Base-by-base conservation (phyloP, 768 basidiomycete species). In the Phylloporus sp. region DNA sequence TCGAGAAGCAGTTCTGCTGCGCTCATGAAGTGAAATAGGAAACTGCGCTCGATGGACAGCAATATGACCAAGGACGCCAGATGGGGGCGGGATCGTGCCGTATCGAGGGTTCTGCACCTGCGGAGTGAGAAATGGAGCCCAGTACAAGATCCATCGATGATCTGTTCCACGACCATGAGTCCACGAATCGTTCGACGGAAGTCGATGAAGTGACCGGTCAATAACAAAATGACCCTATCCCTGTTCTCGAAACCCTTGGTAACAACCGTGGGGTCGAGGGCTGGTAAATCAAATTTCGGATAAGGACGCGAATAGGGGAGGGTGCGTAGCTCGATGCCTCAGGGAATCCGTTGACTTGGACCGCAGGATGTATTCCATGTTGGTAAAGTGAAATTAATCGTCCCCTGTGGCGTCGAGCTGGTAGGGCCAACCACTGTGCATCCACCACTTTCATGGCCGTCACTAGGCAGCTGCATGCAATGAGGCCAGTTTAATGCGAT, bases 11-110 rank as follows among this genome's bases (percentile, higher is more conserved):
- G 56, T 75, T 80, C 45, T 70, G 61, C 54, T 78, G 64, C 0
- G 80, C 75, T 58, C 82, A 80, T 49, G n/a, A n/a, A n/a, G 78
- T 79, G 63, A 86, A 84, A 67, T 72, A 72, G 35, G 81, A 81
- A 27, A 78, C 78, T 50, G 75, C 58, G 56, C 70, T 73, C 50
- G 50, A 81, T 76, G 31, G 64, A 69, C 67, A 86, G 75, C 20
- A 64, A 58, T 58, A 84, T 43, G 8, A 28, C 74, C 10, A 73
- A 80, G 68, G 85, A 84, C 2, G 70, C 60, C 49, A 61, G 59
- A 68, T 79, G 71, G 16, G 44, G 77, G 72, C 8, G 69, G 61
- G 54, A 86, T 71, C 24, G 69, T 72, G 35, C 63, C 73, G 45
- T 55, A 51, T 72, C 22, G 63, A 58, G 64, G 80, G 78, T 59